Percentiles rank a stretch among this genome's conserved stretches.
phyloP scores from a whole-genome alignment of 169 alveolate species.

The Neospora caninum region DNA sequence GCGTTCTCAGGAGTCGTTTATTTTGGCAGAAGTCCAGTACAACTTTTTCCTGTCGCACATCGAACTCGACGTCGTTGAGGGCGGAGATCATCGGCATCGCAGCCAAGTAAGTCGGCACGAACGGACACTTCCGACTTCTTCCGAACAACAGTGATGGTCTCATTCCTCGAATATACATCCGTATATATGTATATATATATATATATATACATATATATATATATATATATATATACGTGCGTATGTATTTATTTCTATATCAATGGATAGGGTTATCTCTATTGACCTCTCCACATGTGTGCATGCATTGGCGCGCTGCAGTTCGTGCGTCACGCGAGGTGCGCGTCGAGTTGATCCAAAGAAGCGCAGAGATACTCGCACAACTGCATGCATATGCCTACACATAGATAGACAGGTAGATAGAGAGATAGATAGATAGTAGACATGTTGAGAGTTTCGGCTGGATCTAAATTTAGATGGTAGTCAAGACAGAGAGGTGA shows the following conservation, averaged over 20 bases:
- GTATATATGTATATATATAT: not conserved
- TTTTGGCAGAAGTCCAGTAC: conserved; percentile 47
- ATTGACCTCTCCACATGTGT: too few relatives aligned
- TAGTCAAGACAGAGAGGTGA: too few relatives aligned
- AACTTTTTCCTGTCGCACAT: conserved; percentile 64
- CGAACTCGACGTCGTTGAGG: conserved; percentile 58
- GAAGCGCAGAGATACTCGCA: not conserved
- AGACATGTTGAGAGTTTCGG: too few relatives aligned
- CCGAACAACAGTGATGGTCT: too few relatives aligned
- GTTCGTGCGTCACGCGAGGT: too few relatives aligned
- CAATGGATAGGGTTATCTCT: not conserved
- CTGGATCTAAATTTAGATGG: too few relatives aligned
- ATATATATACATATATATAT: not conserved
- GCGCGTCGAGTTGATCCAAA: too few relatives aligned
- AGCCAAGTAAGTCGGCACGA: too few relatives aligned
- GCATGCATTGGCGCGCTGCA: too few relatives aligned
- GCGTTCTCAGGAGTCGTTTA: conserved; percentile 40
- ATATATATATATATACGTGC: not conserved
- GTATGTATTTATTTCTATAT: not conserved
- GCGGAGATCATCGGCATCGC: too few relatives aligned
- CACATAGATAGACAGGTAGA: not conserved
- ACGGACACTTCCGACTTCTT: too few relatives aligned
- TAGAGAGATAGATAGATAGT: not conserved
- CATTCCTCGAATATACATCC: not conserved
- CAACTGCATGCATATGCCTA: not conserved